A percentile compares a stretch with the other conserved stretches of the same genome.
Evolutionary conservation across 2,329 filamentous ascomycete genomes (phyloP).

Genomic region (Mycogone perniciosa): DNA sequence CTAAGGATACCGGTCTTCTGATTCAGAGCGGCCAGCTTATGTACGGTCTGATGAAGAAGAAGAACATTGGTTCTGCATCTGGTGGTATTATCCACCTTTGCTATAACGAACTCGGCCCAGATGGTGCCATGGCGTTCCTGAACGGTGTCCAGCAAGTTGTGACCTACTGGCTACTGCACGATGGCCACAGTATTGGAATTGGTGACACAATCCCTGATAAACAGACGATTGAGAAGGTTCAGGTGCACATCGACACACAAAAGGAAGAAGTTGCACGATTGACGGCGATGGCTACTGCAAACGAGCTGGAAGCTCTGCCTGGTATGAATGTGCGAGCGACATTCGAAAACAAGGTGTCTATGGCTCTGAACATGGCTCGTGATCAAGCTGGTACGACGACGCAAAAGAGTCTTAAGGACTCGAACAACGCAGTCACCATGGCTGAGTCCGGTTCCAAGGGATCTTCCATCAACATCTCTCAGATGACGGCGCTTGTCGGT

Average conservation of each 20-base stretch:
- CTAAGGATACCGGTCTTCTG: slow-evolving; percentile 70
- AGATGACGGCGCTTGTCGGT: slow-evolving; percentile 97
- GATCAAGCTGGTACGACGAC: slow-evolving; percentile 92
- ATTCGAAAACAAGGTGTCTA: slow-evolving; percentile 95
- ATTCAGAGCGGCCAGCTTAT: slow-evolving; percentile 85
- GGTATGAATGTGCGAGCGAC: slow-evolving; percentile 99
- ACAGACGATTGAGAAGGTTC: slow-evolving; percentile 75
- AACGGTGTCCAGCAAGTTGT: slow-evolving; percentile 92
- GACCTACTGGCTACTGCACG: slow-evolving; percentile 94
- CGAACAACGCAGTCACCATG: slow-evolving; percentile 97
- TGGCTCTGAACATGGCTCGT: slow-evolving; percentile 89
- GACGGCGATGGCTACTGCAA: slow-evolving; percentile 72
- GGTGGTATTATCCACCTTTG: slow-evolving; percentile 93
- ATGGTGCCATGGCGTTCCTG: slow-evolving; percentile 87
- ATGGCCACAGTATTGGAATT: slow-evolving; percentile 96
- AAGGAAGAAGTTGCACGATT: slow-evolving; percentile 75
- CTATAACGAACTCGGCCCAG: slow-evolving; percentile 87
- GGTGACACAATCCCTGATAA: slow-evolving; percentile 95
- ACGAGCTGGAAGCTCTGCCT: slow-evolving; percentile 83
- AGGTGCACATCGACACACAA: slow-evolving; percentile 70
- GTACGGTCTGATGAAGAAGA: slow-evolving; percentile 88
- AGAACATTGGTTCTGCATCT: slow-evolving; percentile 81
- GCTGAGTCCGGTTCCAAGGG: slow-evolving; percentile 95
- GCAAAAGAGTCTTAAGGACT: slow-evolving; percentile 85
- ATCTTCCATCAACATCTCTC: slow-evolving; percentile 98